Base-by-base conservation (phyloP, 768 basidiomycete species). In the Termitomyces sp. region DNA sequence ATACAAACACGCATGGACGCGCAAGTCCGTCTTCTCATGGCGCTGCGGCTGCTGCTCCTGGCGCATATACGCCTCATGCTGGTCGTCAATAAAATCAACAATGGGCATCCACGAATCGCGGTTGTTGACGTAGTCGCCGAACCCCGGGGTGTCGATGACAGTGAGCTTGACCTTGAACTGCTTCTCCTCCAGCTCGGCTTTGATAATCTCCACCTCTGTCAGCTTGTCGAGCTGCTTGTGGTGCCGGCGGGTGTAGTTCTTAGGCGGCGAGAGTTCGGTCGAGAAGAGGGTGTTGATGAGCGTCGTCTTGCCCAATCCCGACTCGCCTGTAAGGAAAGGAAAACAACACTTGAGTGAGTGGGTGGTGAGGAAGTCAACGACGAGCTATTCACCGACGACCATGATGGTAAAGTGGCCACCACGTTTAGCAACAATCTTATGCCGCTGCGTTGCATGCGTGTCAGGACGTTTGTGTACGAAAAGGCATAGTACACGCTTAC, bases 101-200 rank as follows among this genome's bases (percentile, higher is more conserved):
- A 99, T 98, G 56, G 97, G 97, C 32, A 85, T 82, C 97, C 97
- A 99, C 20, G 93, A 95, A 74, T 98, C 97, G 58, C 93, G 86
- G 84, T 99, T 99, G 91, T 99, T 99, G 78, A 99, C 96, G 69
- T 98, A 98, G 89, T 99, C 97, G 40, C 97, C 97, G 63, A 98
- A 99, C 32, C 97, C 97, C 56, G 97, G 97, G 12, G 96, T 98
- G 75, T 99, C 97, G 64, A 99, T 96, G 71, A 98, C 97, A 18
- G 91, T 95, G 64, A 99, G 86, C 82, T 98, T 98, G 81, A 98
- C 95, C 75, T 95, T 96, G 87, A 98, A 98, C 71, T 93, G 91
- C 72, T 95, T 93, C 76, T 98, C 97, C 77, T 98, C 97, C 26
- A 99, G 86, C 77, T 98, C 96, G 14, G 96, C 97, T 81, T 99